These are phyloP conservation scores for Beauveria caledonica DNA, from an alignment of 2,329 filamentous ascomycete genomes.

Conservation along the genomic window DNA sequence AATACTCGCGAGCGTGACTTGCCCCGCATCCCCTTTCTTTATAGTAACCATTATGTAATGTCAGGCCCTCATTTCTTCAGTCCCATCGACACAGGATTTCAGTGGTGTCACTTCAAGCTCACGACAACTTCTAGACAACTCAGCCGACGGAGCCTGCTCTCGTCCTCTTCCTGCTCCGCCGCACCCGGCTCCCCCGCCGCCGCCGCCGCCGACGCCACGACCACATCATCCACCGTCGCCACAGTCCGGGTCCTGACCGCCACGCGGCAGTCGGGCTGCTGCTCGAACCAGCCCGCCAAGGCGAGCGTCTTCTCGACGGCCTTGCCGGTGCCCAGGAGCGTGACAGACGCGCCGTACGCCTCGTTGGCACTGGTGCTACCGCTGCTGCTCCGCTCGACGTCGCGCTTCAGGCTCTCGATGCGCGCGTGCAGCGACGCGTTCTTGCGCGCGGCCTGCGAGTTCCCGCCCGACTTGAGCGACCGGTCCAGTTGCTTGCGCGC, in stretches of 20 bases:
- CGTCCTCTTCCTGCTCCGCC: conserved; percentile 24
- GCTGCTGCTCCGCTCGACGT: conserved; percentile 12
- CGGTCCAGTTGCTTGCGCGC: conserved; percentile 54
- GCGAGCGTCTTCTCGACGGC: conserved; percentile 57
- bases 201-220: background rate
- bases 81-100: background rate
- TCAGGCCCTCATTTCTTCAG: background rate
- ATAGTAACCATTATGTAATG: background rate
- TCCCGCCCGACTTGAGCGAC: conserved; percentile 27
- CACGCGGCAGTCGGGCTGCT: conserved; percentile 50
- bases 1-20: background rate
- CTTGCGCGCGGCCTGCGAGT: conserved; percentile 38
- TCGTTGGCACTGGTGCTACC: conserved; percentile 15
- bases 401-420: conserved; percentile 33
- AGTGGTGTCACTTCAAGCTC: conserved; percentile 30
- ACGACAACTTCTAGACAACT: conserved; percentile 44
- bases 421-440: conserved; percentile 38
- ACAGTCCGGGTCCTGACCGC: conserved; percentile 54
- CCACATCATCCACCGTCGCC: conserved; percentile 59
- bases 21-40: background rate
- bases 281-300: conserved; percentile 57
- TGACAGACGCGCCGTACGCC: conserved; percentile 33
- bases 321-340: conserved; percentile 56
- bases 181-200: conserved; percentile 4
- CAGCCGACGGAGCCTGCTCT: conserved; percentile 38